Evolutionary conservation across 1,284 basidiomycete genomes (phyloP).

Genomic region (Ganoderma resinaceum): DNA sequence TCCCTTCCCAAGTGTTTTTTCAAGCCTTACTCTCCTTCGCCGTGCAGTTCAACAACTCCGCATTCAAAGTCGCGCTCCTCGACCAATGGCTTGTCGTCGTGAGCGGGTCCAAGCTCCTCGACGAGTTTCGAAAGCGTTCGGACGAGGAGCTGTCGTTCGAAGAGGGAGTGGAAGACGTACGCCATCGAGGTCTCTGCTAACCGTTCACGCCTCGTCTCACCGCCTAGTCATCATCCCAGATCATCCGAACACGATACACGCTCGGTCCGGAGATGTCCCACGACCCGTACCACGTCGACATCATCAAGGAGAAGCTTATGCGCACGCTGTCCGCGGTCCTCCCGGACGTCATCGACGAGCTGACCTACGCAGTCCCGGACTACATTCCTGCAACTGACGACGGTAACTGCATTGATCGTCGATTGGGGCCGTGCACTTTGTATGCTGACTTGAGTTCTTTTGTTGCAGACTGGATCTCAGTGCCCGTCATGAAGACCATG

Average conservation of each 20-base stretch:
- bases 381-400: conserved; percentile 21
- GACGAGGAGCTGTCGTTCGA: conserved; percentile 48
- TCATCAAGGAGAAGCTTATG: conserved; percentile 36
- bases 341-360: conserved; percentile 38
- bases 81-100: conserved; percentile 50
- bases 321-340: conserved; percentile 33
- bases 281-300: conserved; percentile 38
- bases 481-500: conserved; percentile 35
- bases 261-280: conserved; percentile 32
- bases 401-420: neutral
- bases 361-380: conserved; percentile 32
- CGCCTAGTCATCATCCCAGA: neutral
- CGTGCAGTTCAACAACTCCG: conserved; percentile 40
- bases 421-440: neutral
- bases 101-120: conserved; percentile 41
- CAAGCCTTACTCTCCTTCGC: too few species aligned
- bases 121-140: conserved; percentile 48
- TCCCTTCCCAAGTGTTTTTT: too few species aligned
- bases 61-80: conserved; percentile 49
- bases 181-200: conserved; percentile 37
- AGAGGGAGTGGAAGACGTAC: conserved; percentile 44
- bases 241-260: conserved; percentile 29
- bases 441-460: neutral
- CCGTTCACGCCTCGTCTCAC: conserved; percentile 24
- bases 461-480: conserved; percentile 18